Evolutionary conservation across 768 basidiomycete species (phyloP).

Genomic region (Phylloporus sp.): DNA sequence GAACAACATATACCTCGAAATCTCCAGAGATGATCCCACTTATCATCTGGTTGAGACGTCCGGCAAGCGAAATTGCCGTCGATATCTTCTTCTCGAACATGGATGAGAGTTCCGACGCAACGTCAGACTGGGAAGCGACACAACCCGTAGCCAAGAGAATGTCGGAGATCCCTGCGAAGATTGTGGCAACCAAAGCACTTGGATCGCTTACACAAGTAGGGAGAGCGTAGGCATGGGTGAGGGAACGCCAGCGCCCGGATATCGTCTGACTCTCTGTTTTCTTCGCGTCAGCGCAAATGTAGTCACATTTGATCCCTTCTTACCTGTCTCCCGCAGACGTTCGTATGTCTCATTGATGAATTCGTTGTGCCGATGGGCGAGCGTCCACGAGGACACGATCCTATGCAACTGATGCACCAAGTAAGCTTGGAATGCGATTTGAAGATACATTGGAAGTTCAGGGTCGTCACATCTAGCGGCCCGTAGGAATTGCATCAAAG

Average conservation of each 20-base stretch:
- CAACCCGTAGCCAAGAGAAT: constrained; percentile 2
- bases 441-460: constrained; percentile 3
- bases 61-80: not conserved
- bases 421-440: constrained; percentile 9
- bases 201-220: constrained; percentile 1
- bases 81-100: not conserved
- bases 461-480: not conserved
- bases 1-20: constrained; percentile 2
- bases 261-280: constrained; percentile 2
- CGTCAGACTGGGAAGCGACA: not conserved
- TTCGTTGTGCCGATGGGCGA: not conserved
- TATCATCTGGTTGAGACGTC: constrained; percentile 1
- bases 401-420: not conserved
- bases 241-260: constrained; percentile 6
- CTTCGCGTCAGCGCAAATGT: not conserved
- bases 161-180: not conserved
- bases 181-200: not conserved
- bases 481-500: not conserved
- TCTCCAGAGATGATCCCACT: constrained; percentile 4
- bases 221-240: not conserved
- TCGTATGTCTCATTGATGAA: constrained; percentile 1
- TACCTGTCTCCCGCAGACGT: constrained; percentile 2
- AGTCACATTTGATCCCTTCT: not conserved
- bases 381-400: constrained; percentile 10
- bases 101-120: not conserved